Evolutionary conservation across 2,329 filamentous ascomycete genomes (phyloP).

Genomic region (Aspergillus costaricaensis): DNA sequence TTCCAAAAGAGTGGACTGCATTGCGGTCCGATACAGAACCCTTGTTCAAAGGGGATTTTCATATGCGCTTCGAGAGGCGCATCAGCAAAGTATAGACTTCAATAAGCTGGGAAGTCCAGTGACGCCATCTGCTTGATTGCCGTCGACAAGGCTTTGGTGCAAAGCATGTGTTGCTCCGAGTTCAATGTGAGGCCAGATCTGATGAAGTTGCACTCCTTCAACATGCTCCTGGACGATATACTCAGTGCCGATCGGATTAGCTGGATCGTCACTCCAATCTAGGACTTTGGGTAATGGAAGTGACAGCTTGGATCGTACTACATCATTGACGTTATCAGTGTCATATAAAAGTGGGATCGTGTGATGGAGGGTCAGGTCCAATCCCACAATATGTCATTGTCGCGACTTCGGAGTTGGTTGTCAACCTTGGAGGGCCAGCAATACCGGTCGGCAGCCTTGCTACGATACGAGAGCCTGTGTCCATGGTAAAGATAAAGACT

Average conservation of each 20-base stretch:
- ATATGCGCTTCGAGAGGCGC: conserved; percentile 22
- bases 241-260: conserved; percentile 38
- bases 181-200: conserved; percentile 41
- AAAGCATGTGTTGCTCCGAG: conserved; percentile 35
- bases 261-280: conserved; percentile 28
- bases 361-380: not conserved
- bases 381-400: conserved; percentile 47
- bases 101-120: conserved; percentile 42
- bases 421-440: conserved; percentile 41
- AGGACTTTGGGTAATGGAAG: conserved; percentile 29
- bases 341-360: not conserved
- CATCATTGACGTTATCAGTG: not conserved
- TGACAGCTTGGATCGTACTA: conserved; percentile 27
- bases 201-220: conserved; percentile 34
- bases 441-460: conserved; percentile 45
- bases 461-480: conserved; percentile 43
- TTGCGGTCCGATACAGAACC: conserved; percentile 38
- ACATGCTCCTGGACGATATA: conserved; percentile 46
- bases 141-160: conserved; percentile 32
- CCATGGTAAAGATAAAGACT: conserved; percentile 47
- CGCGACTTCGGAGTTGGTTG: conserved; percentile 51
- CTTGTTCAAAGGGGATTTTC: conserved; percentile 30
- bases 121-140: conserved; percentile 33
- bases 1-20: conserved; percentile 27
- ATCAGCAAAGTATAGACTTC: conserved; percentile 40